Evolutionary conservation across 495 filamentous ascomycete species (phyloP).

Genomic region (Corynascus novoguineensis): DNA sequence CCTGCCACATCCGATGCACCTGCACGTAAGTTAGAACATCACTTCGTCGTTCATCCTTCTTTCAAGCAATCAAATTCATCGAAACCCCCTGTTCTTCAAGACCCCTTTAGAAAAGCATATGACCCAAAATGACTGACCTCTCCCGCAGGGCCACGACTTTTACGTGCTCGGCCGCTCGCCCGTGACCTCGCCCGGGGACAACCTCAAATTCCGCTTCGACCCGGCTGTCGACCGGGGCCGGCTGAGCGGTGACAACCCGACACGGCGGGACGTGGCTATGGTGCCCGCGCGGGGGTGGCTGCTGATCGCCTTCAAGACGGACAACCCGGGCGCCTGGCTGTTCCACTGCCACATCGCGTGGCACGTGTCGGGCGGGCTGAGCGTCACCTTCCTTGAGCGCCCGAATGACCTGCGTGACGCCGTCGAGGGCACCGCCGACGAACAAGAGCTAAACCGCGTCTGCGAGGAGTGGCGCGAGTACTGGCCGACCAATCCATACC

Average conservation of each 20-base stretch:
- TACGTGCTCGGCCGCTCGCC: slow-evolving; percentile 44
- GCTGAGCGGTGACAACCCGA: slow-evolving; percentile 47
- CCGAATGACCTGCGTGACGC: slow-evolving; percentile 25
- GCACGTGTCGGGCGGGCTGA: slow-evolving; percentile 47
- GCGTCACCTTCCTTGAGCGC: slow-evolving; percentile 46
- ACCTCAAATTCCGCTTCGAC: slow-evolving; percentile 33
- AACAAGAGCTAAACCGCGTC: slow-evolving; percentile 19
- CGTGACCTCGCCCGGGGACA: slow-evolving; percentile 12
- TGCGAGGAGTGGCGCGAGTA: slow-evolving; percentile 27
- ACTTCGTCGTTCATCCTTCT: not conserved
- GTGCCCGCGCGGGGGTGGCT: slow-evolving; percentile 41
- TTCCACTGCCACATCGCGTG: slow-evolving; percentile 56
- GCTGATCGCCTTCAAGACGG: slow-evolving; percentile 50
- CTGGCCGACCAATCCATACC: slow-evolving; percentile 22
- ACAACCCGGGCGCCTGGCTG: slow-evolving; percentile 55
- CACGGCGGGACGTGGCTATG: slow-evolving; percentile 56
- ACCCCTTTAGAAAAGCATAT: too few species aligned
- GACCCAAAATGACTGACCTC: too few species aligned
- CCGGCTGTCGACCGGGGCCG: slow-evolving; percentile 17
- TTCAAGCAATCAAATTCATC: not conserved
- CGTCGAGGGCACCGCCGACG: slow-evolving; percentile 14
- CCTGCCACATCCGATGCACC: slow-evolving; percentile 44
- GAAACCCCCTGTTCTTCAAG: not conserved
- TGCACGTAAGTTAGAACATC: slow-evolving; percentile 30
- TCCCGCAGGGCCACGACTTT: slow-evolving; percentile 54